Evolutionary conservation across 805 yeast genomes (phyloP).

Genomic region (Metschnikowia picachoensis): DNA sequence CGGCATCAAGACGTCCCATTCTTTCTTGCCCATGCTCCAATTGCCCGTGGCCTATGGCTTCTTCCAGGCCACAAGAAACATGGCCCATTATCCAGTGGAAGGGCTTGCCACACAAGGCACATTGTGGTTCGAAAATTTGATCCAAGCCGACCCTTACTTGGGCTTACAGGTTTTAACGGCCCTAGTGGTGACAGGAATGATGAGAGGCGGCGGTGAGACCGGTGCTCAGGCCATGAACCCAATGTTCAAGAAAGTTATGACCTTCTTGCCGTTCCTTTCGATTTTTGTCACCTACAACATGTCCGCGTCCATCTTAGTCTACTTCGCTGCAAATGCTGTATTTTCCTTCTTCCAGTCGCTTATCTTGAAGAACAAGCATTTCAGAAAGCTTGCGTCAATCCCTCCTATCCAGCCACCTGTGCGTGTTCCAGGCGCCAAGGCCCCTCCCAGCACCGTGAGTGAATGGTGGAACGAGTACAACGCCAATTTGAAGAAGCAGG

Average conservation of each 20-base stretch:
- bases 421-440: conserved; percentile 24
- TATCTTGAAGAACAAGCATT: conserved; percentile 52
- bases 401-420: conserved; percentile 61
- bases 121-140: conserved; percentile 79
- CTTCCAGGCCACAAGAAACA: conserved; percentile 78
- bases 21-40: conserved; percentile 74
- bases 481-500: conserved; percentile 28
- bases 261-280: conserved; percentile 73
- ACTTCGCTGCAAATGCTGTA: conserved; percentile 77
- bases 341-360: conserved; percentile 71
- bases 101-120: conserved; percentile 76
- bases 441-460: conserved; percentile 30
- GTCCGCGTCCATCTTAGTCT: conserved; percentile 80
- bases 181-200: conserved; percentile 64
- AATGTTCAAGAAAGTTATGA: conserved; percentile 58
- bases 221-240: conserved; percentile 70
- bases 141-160: conserved; percentile 84
- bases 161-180: conserved; percentile 87
- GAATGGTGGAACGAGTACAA: conserved; percentile 37
- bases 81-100: conserved; percentile 80
- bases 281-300: conserved; percentile 85
- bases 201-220: conserved; percentile 87
- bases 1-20: conserved; percentile 70
- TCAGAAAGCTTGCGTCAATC: conserved; percentile 56
- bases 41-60: conserved; percentile 86